Conservation (phyloP, 164 flowering plant species). For the Dillenia turbinata region DNA sequence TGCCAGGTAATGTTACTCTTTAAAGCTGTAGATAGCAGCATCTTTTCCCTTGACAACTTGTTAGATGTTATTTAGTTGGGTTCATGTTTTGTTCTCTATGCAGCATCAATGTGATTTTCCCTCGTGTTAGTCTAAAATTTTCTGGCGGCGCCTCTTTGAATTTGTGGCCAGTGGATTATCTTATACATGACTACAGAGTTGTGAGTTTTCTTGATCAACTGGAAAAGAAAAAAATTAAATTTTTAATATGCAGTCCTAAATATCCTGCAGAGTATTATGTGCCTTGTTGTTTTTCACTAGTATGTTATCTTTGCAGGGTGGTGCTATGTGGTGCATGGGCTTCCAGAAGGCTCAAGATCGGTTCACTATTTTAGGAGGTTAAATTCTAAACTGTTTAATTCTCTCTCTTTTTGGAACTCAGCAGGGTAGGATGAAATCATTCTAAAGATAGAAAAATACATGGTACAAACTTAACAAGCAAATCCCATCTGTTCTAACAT, state of each 20-base stretch:
- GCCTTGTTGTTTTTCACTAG: no score
- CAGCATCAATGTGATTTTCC: conserved; percentile 52
- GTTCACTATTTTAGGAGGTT: no score
- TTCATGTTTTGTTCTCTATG: conserved; percentile 5
- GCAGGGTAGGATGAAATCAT: no score
- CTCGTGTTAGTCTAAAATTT: conserved; percentile 55
- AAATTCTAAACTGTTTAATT: no score
- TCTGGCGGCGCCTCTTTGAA: conserved; percentile 58
- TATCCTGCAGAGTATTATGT: no score
- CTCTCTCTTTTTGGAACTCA: no score
- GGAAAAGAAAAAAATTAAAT: neutral
- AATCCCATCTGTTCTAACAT: no score
- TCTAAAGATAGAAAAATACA: no score
- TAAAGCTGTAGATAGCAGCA: no score
- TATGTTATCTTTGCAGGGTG: conserved; percentile 29
- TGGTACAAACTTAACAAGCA: no score
- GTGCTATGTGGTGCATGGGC: conserved; percentile 72
- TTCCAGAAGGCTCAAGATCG: conserved; percentile 4
- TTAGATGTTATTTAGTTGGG: neutral
- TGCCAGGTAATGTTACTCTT: no score
- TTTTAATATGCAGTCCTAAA: neutral
- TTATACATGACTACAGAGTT: conserved; percentile 34
- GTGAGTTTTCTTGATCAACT: conserved; percentile 27
- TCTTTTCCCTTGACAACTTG: no score
- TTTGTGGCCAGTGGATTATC: conserved; percentile 54